Evolutionary conservation across 1,284 basidiomycete species (phyloP), one percentile per base, ranked within the genome.

Genomic region (Sanghuangporus weigelae): DNA sequence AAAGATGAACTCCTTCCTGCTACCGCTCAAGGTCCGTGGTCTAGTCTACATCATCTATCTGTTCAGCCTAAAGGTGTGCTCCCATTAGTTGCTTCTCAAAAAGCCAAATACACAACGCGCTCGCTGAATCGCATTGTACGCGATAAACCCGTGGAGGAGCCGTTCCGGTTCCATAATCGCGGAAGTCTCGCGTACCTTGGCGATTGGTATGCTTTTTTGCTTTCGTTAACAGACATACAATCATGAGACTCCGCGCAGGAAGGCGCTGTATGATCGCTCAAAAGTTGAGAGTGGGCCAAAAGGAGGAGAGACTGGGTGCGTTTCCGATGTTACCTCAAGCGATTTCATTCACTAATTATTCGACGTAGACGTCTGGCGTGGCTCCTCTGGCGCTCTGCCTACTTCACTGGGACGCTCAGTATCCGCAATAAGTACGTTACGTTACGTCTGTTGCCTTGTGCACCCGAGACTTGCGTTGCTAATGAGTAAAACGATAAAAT

Each of bases 171-270:
- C 76, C 78, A 82, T 57, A 87, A 92, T 70, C 79, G 79, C 59
- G 92, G 93, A 7, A 89, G 84, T 67, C 77, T 96, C 73, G 92
- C 93, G 7, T 92, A 92, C 71, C 79, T 95, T 42, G 93, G 93
- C 26, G 81, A 87, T 68, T 90, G 87, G 81, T 83, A 63, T 49
- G 85, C 73, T 39, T 71, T 36, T 71, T 58, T 57, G 72, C 66
- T 35, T 55, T 63, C 42, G 50, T 35, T 46, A 12, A 11, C 59
- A 19, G 46, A 19, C 11, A 40, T 12, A 55, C 21, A 23, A 44
- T 19, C n/a, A 51, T 62, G 48, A 51, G 54, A 40, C 57, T 46
- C 51, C 36, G 19, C 61, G 21, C 68, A 89, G 90, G 90, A 86
- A 82, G 78, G 87, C 92, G 10, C 83, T 93, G 16, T 92, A 92